phyloP scores from a whole-genome alignment of 2,329 filamentous ascomycete species.

The Venturia nashicola region DNA sequence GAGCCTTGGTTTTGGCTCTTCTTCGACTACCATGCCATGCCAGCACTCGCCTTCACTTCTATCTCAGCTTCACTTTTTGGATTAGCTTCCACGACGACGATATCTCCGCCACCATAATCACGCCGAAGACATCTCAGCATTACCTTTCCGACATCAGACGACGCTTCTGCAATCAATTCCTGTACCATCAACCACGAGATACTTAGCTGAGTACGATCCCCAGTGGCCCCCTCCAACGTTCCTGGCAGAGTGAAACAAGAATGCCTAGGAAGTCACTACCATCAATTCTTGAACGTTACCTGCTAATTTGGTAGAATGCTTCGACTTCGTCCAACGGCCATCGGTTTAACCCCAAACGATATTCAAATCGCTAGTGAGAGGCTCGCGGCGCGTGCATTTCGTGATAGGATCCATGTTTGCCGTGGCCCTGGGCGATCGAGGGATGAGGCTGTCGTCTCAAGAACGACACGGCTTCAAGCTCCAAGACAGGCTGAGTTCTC shows the following conservation, averaged over 20 bases:
- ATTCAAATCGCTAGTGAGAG: background rate
- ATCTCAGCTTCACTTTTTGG: background rate
- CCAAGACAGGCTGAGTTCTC: background rate
- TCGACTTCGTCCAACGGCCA: slow-evolving; percentile 3
- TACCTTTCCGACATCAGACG: background rate
- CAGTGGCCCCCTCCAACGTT: background rate
- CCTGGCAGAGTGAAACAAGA: background rate
- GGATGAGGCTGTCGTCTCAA: background rate
- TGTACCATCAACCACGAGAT: background rate
- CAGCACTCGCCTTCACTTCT: background rate
- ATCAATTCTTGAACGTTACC: background rate
- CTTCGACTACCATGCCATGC: background rate
- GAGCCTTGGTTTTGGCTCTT: background rate
- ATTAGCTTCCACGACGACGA: background rate
- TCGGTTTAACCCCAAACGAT: slow-evolving; percentile 1
- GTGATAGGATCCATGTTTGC: background rate
- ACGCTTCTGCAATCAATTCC: background rate
- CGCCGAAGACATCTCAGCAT: background rate
- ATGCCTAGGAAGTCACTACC: background rate
- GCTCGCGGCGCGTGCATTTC: background rate
- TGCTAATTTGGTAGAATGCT: background rate
- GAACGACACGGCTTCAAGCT: background rate
- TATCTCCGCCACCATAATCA: background rate
- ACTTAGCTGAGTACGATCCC: background rate
- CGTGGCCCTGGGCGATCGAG: slow-evolving; percentile 2